phyloP scores from a whole-genome alignment of 768 basidiomycete genomes.

The Calocybe indica region DNA sequence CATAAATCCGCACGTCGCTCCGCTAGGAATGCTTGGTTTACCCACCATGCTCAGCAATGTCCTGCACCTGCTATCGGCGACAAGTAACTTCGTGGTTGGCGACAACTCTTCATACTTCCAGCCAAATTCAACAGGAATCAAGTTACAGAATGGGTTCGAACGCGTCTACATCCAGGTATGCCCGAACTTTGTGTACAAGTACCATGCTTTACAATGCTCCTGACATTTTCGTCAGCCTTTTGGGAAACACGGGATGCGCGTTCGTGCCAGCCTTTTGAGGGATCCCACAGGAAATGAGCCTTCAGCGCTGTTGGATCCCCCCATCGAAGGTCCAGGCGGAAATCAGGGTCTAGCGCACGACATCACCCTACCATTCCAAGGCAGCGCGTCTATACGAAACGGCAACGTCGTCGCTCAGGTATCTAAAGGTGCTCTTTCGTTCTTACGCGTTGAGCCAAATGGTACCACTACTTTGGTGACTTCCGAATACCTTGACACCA shows the following conservation, averaged over 20 bases:
- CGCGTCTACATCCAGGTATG: conserved; percentile 26
- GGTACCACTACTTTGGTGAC: conserved; percentile 20
- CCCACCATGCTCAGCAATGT: too few relatives aligned
- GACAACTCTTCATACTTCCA: conserved; percentile 12
- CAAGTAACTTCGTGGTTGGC: too few relatives aligned
- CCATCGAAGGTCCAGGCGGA: conserved; percentile 27
- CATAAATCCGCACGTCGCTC: too few relatives aligned
- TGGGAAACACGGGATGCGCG: conserved; percentile 27
- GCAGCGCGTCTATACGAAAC: conserved; percentile 24
- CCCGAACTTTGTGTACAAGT: neutral
- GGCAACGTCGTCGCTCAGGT: conserved; percentile 23
- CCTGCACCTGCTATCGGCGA: too few relatives aligned
- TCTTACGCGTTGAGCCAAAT: conserved; percentile 23
- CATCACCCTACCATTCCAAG: conserved; percentile 19
- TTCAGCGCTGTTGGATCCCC: conserved; percentile 29
- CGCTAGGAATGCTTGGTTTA: too few relatives aligned
- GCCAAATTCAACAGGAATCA: conserved; percentile 25
- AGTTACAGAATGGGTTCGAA: conserved; percentile 29
- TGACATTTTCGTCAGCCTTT: conserved; percentile 18
- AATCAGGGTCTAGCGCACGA: conserved; percentile 23
- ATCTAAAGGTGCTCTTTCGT: conserved; percentile 18
- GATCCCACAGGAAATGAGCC: conserved; percentile 28
- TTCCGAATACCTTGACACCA: conserved; percentile 25
- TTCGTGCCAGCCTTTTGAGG: conserved; percentile 26
- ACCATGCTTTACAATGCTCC: neutral